phyloP scores from a whole-genome alignment of 352 stramenopile species.

The Blastocystis sp. region DNA sequence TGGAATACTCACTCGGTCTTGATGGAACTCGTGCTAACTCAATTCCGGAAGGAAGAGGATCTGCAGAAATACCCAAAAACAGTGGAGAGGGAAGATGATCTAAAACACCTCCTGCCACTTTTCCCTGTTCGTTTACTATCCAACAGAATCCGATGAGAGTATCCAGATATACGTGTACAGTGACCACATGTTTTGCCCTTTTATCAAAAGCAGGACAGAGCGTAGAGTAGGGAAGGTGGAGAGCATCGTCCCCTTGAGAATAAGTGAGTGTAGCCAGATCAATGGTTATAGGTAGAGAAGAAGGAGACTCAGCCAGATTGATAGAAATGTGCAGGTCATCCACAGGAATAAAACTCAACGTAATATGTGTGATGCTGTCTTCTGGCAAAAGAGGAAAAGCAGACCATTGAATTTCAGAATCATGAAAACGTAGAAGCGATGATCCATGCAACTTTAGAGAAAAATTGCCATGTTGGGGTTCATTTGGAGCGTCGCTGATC shows the following conservation, averaged over 20 bases:
- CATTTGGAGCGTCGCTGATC: background rate
- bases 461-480: background rate
- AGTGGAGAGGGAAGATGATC: background rate
- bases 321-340: background rate
- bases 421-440: background rate
- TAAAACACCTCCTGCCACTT: background rate
- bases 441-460: background rate
- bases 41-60: background rate
- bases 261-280: background rate
- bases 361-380: background rate
- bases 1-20: background rate
- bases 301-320: background rate
- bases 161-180: slow-evolving; percentile 5
- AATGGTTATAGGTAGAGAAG: background rate
- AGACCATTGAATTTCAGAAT: background rate
- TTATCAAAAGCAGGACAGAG: background rate
- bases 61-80: background rate
- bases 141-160: background rate
- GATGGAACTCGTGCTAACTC: background rate
- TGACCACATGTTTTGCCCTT: background rate
- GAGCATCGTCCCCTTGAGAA: background rate
- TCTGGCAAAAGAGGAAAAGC: background rate
- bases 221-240: background rate
- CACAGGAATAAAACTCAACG: background rate
- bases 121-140: background rate